Evolutionary conservation across 768 basidiomycete genomes (phyloP), one percentile per base, ranked within the genome.

Genomic region (Russula abietina): DNA sequence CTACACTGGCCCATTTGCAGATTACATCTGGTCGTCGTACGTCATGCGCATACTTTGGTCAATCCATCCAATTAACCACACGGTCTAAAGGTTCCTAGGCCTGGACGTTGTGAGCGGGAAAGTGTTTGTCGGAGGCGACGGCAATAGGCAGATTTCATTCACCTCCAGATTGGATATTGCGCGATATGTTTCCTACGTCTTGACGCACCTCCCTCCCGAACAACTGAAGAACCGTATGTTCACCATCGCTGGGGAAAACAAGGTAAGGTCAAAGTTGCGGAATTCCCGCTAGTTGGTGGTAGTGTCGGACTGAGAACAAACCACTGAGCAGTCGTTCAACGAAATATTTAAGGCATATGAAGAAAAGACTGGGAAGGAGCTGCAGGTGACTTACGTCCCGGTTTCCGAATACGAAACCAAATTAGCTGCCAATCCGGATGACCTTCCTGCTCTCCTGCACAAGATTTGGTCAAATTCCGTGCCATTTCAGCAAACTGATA

Each of bases 341-440:
- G 59, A 69, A 22, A 51, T 69, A 53, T 56, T 68, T 49, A 52
- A 60, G 8, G 59, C 51, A 14, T 69, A 67, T 17, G 50, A 68
- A 26, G 39, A n/a, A 26, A 60, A 59, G 57, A 63, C 61, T 1
- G 66, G 66, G 26, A 70, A 61, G 55, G 56, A 63, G 59, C 10
- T 68, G 16, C 54, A 67, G 19, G 45, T 70, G 26, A 65, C 59
- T 28, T 55, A 69, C 36, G n/a, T 59, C 12, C 46, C 68, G 3
- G 30, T 60, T 30, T 41, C 51, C 11, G 65, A 62, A 19, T 28
- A 64, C 2, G 59, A 69, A 12, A 60, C 54, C 22, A 43, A 17
- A 17, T 0, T 64, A 4, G 60, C 55, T 11, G 54, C 58, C 38
- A 57, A 69, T n/a, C 55, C 63, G 16, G n/a, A 53, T 4, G 63